Evolutionary conservation across 345 rosid species (phyloP), one percentile per base, ranked within the genome.

Genomic region (Salix udensis): DNA sequence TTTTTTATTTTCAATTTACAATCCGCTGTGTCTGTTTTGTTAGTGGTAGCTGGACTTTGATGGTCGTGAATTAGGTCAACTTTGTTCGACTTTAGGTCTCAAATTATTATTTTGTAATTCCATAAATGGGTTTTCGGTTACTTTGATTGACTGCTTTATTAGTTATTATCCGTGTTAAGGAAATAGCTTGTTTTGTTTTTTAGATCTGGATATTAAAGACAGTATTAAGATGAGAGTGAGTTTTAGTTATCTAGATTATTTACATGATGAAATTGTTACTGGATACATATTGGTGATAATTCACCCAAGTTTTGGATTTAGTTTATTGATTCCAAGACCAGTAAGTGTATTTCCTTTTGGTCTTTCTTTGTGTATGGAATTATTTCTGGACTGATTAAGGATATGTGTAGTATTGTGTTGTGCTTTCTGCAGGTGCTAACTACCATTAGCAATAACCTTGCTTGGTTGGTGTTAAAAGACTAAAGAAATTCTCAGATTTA

Each of bases 351-450:
- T 67, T 14, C 10, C 52, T 21, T n/a, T 68, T 39, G 23, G 12
- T 21, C n/a, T 39, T n/a, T 31, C 37, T 31, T 19, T 21, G 7
- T 36, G 3, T 68, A n/a, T 37, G 37, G 8, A 12, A 40, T 52
- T 30, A 69, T 64, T 39, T 14, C 0, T 70, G 30, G 5, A 61
- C 28, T 60, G n/a, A 70, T 36, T 19, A 55, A 44, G 61, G 14
- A 58, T 23, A 72, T 28, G 24, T 15, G 67, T 6, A 36, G 58
- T 21, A 9, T 28, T 26, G 5, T 72, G 10, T 68, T 68, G 40
- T 13, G 23, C 48, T 36, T 74, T 39, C 65, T 76, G 76, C 79
- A 70, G 79, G 77, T 65, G 62, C 55, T 16, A 55, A 55, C 62
- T n/a, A 55, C 28, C 62, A 7, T 11, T n/a, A 4, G 28, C 14